Evolutionary conservation across 169 alveolate species (phyloP).

Genomic region (Plasmodium coatneyi): DNA sequence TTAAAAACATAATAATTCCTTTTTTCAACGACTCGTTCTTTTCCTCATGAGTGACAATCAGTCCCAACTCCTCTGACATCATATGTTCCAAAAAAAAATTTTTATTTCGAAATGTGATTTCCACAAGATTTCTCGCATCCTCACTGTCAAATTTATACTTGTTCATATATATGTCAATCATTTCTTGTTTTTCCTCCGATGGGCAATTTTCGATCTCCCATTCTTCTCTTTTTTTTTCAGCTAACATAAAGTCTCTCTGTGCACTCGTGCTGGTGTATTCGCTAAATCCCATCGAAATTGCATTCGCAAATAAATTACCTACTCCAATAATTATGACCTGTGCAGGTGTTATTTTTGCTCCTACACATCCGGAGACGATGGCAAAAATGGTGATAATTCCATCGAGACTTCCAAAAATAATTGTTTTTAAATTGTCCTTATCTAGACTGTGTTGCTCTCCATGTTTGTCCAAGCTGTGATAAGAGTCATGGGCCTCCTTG

Average conservation of each 20-base stretch:
- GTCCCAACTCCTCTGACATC: constrained; percentile 94
- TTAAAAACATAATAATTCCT: constrained; percentile 89
- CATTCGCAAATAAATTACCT: constrained; percentile 92
- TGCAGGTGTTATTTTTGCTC: constrained; percentile 90
- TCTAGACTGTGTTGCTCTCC: constrained; percentile 69
- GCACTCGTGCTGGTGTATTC: constrained; percentile 83
- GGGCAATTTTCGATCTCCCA: constrained; percentile 93
- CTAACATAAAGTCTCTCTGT: constrained; percentile 84
- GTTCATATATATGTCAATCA: constrained; percentile 88
- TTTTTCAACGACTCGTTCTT: constrained; percentile 83
- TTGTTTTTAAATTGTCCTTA: constrained; percentile 87
- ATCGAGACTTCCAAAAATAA: constrained; percentile 93
- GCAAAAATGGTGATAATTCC: constrained; percentile 93
- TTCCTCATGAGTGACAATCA: constrained; percentile 82
- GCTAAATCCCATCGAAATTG: constrained; percentile 93
- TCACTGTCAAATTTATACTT: constrained; percentile 88
- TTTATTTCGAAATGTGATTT: constrained; percentile 88
- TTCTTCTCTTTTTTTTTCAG: constrained; percentile 57
- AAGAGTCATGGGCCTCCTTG: constrained; percentile 36
- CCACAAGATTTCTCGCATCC: constrained; percentile 90
- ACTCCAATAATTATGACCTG: constrained; percentile 89
- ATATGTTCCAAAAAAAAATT: constrained; percentile 91
- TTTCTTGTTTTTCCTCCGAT: constrained; percentile 90
- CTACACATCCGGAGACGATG: constrained; percentile 92
- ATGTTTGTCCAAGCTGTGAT: constrained; percentile 64